Evolutionary conservation across 176 grass and related monocot species (phyloP).

Genomic region (Paspalum notatum): DNA sequence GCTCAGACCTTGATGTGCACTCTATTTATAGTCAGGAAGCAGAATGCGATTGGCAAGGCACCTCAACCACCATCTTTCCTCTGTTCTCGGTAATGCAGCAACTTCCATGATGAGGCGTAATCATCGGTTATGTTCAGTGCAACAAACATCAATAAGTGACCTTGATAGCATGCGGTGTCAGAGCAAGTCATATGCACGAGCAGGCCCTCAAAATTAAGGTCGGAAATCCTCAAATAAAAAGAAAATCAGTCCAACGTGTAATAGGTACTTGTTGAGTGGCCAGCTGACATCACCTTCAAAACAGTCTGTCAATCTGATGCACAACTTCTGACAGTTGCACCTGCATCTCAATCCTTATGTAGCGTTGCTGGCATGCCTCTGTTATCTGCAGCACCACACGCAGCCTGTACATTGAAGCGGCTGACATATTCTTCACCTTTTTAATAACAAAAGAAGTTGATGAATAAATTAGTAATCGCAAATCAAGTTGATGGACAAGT

Average conservation of each 20-base stretch:
- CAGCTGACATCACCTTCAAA: conserved; percentile 23
- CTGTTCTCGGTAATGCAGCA: conserved; percentile 12
- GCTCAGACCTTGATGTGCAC: neutral
- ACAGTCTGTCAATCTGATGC: conserved; percentile 19
- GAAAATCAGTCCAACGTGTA: neutral
- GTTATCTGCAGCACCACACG: neutral
- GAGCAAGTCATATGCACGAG: conserved; percentile 21
- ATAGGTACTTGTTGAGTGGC: neutral
- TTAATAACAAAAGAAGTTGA: neutral
- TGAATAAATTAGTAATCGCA: neutral
- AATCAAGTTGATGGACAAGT: neutral
- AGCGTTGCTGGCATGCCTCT: conserved; percentile 18
- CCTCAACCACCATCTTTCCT: conserved; percentile 1
- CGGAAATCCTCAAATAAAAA: neutral
- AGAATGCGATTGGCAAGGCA: neutral
- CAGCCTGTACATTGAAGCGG: neutral
- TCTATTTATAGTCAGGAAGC: conserved; percentile 45
- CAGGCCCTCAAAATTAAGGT: conserved; percentile 2
- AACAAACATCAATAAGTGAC: conserved; percentile 28
- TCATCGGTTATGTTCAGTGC: conserved; percentile 18
- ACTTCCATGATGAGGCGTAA: neutral
- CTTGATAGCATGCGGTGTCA: conserved; percentile 7
- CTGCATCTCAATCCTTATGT: neutral
- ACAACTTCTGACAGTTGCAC: conserved; percentile 15
- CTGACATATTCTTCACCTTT: neutral